phyloP scores from a whole-genome alignment of 768 basidiomycete species.

The Leccinum subgranulosum region DNA sequence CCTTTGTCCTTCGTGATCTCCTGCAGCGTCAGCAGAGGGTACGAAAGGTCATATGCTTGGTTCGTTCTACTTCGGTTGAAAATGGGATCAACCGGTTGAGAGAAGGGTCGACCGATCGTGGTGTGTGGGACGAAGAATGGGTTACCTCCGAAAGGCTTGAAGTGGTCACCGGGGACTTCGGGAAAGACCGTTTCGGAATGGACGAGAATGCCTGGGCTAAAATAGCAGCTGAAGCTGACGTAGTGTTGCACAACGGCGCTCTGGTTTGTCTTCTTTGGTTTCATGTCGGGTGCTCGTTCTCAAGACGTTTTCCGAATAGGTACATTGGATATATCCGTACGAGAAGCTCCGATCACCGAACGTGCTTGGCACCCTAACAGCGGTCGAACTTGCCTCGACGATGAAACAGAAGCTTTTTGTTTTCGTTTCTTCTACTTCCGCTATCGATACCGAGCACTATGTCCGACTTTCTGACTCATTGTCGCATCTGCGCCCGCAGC shows the following conservation, averaged over 20 bases:
- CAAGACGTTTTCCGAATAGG: constrained; percentile 43
- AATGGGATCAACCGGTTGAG: constrained; percentile 68
- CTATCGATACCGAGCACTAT: constrained; percentile 88
- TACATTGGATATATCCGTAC: constrained; percentile 99
- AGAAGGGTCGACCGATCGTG: constrained; percentile 71
- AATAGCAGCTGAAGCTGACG: constrained; percentile 71
- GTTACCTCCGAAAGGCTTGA: constrained; percentile 61
- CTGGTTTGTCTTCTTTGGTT: constrained; percentile 55
- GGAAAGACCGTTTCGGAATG: constrained; percentile 72
- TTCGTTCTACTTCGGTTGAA: constrained; percentile 64
- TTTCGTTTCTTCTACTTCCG: constrained; percentile 96
- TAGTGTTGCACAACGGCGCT: constrained; percentile 94
- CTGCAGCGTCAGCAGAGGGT: constrained; percentile 61
- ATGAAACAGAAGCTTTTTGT: constrained; percentile 75
- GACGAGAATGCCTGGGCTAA: constrained; percentile 59
- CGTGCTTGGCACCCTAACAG: constrained; percentile 86
- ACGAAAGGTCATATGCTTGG: constrained; percentile 87
- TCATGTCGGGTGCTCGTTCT: background rate
- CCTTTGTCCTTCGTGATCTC: constrained; percentile 83
- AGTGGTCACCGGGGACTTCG: constrained; percentile 82
- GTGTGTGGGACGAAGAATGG: constrained; percentile 90
- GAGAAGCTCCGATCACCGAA: constrained; percentile 89
- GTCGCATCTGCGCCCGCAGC: constrained; percentile 36
- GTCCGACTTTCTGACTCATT: constrained; percentile 80
- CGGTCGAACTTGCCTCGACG: constrained; percentile 72